These are phyloP conservation scores for Fusarium napiforme DNA, from an alignment of 2,329 filamentous ascomycete genomes.

Conservation along the genomic window DNA sequence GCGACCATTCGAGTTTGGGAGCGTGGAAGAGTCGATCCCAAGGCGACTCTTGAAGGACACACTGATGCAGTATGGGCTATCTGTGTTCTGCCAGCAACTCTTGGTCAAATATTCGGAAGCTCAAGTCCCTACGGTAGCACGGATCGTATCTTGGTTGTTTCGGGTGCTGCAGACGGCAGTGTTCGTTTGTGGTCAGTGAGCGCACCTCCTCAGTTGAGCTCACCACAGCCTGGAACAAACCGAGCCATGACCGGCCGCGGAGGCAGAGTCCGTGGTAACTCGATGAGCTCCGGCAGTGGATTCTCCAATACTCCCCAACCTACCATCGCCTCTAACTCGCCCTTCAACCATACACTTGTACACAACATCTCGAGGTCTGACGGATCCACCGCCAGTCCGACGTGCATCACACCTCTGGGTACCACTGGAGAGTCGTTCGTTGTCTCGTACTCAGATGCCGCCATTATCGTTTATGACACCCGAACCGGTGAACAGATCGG, in stretches of 20 bases:
- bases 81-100: constrained; percentile 87
- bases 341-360: constrained; percentile 88
- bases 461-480: constrained; percentile 92
- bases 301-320: constrained; percentile 93
- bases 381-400: constrained; percentile 77
- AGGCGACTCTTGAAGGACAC: constrained; percentile 92
- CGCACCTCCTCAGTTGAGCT: constrained; percentile 85
- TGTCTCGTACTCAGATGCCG: constrained; percentile 90
- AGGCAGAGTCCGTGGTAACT: constrained; percentile 87
- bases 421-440: constrained; percentile 87
- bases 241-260: constrained; percentile 68
- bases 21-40: constrained; percentile 90
- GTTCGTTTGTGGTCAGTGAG: constrained; percentile 96
- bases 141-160: constrained; percentile 89
- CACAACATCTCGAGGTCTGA: constrained; percentile 83
- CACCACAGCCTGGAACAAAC: constrained; percentile 75
- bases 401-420: constrained; percentile 91
- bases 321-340: constrained; percentile 83
- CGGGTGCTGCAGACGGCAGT: constrained; percentile 89
- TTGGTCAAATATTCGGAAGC: constrained; percentile 82
- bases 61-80: constrained; percentile 97
- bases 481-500: constrained; percentile 90
- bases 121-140: constrained; percentile 79
- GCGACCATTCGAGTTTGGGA: constrained; percentile 96
- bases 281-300: constrained; percentile 92